Percentiles rank a stretch among this genome's conserved stretches.
Conservation (phyloP, 495 filamentous ascomycete species). For the Penicillium paradoxum region DNA sequence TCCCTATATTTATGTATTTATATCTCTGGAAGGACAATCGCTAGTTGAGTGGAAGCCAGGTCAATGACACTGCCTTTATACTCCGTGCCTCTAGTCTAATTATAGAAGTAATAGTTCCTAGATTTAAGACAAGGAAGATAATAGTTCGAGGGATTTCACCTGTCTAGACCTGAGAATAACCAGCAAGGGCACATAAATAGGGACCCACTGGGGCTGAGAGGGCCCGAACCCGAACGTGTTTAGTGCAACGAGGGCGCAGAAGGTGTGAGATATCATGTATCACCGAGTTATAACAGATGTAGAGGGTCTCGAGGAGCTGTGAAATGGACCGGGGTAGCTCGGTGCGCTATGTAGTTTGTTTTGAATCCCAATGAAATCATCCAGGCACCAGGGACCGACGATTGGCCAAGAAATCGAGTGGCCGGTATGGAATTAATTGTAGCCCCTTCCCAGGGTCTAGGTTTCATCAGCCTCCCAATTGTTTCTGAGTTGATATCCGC, state of each 20-base stretch:
- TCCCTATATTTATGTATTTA: no score
- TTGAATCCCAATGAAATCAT: constrained; percentile 2
- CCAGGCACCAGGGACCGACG: not conserved
- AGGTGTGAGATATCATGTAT: no score
- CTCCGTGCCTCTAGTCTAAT: not conserved
- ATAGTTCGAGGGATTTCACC: not conserved
- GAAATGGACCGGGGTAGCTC: no score
- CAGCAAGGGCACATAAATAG: not conserved
- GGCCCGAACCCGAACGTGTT: not conserved
- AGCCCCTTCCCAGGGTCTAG: constrained; percentile 1
- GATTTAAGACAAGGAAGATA: no score
- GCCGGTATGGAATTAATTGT: constrained; percentile 9
- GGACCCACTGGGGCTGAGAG: not conserved
- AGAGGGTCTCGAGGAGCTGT: no score
- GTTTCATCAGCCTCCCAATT: not conserved
- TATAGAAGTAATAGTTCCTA: not conserved
- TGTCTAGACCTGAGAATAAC: not conserved
- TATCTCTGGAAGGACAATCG: no score
- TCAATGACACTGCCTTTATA: no score
- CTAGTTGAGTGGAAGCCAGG: no score
- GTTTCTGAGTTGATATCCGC: not conserved
- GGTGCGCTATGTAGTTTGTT: no score
- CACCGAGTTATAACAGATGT: no score
- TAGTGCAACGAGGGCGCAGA: no score
- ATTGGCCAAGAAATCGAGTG: constrained; percentile 8